Conservation (phyloP, 257 asterid genomes). For the Paraleonurus japonicus region DNA sequence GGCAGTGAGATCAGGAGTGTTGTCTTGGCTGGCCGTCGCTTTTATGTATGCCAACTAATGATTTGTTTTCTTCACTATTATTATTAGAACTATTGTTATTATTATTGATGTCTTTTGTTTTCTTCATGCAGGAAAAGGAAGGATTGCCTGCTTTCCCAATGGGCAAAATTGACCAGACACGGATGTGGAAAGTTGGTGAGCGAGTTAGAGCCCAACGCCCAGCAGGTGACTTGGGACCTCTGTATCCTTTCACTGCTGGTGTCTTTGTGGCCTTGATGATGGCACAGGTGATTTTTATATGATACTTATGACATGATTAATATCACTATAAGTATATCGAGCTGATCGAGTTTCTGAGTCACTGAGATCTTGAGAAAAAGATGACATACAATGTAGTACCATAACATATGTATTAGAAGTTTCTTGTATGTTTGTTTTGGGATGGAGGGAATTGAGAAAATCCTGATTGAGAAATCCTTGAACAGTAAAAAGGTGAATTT, state of each 20-base stretch:
- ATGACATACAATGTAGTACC: neutral
- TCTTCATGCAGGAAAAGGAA: slow-evolving; percentile 67
- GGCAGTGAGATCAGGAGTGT: slow-evolving; percentile 94
- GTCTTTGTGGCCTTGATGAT: slow-evolving; percentile 88
- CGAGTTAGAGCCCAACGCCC: slow-evolving; percentile 67
- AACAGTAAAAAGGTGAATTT: too few relatives aligned
- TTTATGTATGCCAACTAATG: slow-evolving; percentile 50
- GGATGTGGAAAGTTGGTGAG: slow-evolving; percentile 96
- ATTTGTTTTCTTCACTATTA: neutral
- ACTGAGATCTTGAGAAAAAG: neutral
- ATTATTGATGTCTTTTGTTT: neutral
- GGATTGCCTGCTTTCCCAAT: slow-evolving; percentile 93
- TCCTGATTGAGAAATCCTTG: too few relatives aligned
- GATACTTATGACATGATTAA: neutral
- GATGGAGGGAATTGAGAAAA: too few relatives aligned
- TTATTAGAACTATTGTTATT: neutral
- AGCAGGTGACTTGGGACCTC: slow-evolving; percentile 84
- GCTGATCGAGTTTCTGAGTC: neutral
- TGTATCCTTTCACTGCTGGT: slow-evolving; percentile 92
- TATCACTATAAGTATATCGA: neutral
- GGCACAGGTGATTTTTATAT: slow-evolving; percentile 64
- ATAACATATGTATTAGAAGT: neutral
- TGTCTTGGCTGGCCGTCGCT: slow-evolving; percentile 97
- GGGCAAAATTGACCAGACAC: slow-evolving; percentile 91
- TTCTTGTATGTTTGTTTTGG: neutral